Evolutionary conservation across 2,329 filamentous ascomycete species (phyloP).

Genomic region (Penicillium sclerotiorum): DNA sequence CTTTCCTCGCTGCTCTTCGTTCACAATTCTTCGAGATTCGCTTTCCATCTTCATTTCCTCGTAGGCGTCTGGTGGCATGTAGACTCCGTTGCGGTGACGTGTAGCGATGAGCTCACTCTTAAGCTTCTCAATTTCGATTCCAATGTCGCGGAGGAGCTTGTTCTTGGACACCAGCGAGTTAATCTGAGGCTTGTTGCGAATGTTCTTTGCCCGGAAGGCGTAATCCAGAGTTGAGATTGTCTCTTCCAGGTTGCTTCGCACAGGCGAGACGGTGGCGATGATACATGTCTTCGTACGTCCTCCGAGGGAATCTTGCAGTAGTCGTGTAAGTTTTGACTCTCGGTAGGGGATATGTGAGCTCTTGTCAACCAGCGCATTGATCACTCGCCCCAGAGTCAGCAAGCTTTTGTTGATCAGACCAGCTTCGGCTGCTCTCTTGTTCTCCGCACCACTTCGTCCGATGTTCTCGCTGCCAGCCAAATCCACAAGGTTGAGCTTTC

Average conservation of each 20-base stretch:
- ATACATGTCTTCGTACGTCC: constrained; percentile 98
- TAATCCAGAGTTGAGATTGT: constrained; percentile 98
- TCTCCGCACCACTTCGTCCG: constrained; percentile 92
- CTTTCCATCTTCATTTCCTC: constrained; percentile 91
- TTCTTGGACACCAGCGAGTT: constrained; percentile 93
- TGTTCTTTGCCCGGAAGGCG: constrained; percentile 97
- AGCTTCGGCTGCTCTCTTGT: constrained; percentile 94
- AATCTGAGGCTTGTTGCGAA: constrained; percentile 94
- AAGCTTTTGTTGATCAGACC: constrained; percentile 98
- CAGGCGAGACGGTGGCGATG: constrained; percentile 92
- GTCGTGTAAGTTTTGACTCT: constrained; percentile 92
- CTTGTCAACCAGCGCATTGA: constrained; percentile 93
- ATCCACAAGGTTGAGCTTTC: constrained; percentile 96
- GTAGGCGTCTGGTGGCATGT: constrained; percentile 83
- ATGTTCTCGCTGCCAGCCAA: constrained; percentile 98
- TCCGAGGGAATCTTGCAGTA: constrained; percentile 94
- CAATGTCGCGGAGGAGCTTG: constrained; percentile 86
- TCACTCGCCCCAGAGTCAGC: constrained; percentile 90
- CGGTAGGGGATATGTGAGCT: constrained; percentile 85
- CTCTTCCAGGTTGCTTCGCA: constrained; percentile 93
- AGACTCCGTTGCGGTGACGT: constrained; percentile 90
- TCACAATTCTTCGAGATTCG: constrained; percentile 86
- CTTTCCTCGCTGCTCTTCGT: constrained; percentile 88
- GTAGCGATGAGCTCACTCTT: constrained; percentile 94
- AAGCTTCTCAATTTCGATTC: constrained; percentile 87